Conservation (phyloP, 2,329 filamentous ascomycete species). For the Blastomyces gilchristii region DNA sequence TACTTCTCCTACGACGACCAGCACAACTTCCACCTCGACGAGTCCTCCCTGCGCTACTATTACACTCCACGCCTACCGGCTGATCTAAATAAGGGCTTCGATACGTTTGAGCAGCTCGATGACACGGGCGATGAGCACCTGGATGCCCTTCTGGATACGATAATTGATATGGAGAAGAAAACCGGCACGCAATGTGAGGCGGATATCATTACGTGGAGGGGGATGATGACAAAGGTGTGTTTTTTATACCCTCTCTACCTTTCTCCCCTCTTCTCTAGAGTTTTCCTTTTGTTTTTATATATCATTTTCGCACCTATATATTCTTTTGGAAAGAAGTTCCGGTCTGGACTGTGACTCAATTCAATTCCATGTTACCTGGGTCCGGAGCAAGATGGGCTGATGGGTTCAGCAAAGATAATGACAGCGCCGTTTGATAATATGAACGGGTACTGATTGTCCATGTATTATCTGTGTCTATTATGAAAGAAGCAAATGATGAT, state of each 20-base stretch:
- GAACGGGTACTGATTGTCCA: conserved; percentile 50
- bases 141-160: conserved; percentile 67
- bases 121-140: conserved; percentile 78
- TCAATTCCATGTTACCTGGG: not conserved
- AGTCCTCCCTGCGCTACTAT: conserved; percentile 77
- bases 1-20: conserved; percentile 88
- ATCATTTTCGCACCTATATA: not conserved
- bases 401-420: conserved; percentile 60
- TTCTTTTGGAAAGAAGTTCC: not conserved
- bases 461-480: not conserved
- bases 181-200: conserved; percentile 58
- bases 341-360: not conserved
- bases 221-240: conserved; percentile 92
- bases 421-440: conserved; percentile 69
- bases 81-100: conserved; percentile 70
- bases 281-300: not conserved
- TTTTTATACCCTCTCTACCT: not conserved
- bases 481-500: not conserved
- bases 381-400: not conserved
- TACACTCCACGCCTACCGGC: conserved; percentile 62
- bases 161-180: conserved; percentile 62
- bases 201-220: conserved; percentile 83
- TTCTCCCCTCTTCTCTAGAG: too few relatives aligned
- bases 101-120: conserved; percentile 73
- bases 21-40: conserved; percentile 64